phyloP scores from a whole-genome alignment of 169 alveolate genomes.

The Neospora caninum region DNA sequence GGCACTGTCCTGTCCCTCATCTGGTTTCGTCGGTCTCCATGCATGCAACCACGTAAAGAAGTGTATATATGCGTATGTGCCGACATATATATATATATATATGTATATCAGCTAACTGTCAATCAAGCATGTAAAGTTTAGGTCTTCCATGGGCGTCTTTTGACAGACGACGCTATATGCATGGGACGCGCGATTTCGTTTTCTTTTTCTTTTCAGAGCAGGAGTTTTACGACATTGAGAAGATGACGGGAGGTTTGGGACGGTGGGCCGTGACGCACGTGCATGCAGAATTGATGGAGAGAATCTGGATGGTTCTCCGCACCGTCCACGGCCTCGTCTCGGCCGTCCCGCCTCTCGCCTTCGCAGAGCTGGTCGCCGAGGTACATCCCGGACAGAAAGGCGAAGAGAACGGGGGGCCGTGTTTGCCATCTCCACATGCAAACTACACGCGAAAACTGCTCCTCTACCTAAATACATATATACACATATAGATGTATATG shows the following conservation, averaged over 20 bases:
- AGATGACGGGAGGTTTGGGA: constrained; percentile 43
- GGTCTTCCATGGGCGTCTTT: no score
- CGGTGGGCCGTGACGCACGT: constrained; percentile 50
- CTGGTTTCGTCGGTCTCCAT: background rate
- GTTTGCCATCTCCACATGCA: no score
- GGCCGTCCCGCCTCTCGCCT: constrained; percentile 46
- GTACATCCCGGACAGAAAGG: background rate
- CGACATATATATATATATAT: background rate
- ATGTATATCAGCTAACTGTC: background rate
- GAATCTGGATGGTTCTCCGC: constrained; percentile 43
- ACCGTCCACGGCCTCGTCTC: constrained; percentile 43
- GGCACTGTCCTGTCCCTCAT: background rate
- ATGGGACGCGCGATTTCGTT: no score
- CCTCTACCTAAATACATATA: background rate
- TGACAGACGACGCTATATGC: no score
- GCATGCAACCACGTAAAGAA: background rate
- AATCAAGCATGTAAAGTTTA: no score
- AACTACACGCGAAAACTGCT: no score
- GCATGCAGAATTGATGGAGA: constrained; percentile 47
- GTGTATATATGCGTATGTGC: background rate
- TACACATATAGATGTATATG: background rate
- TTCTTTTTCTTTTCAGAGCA: background rate
- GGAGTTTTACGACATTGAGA: background rate
- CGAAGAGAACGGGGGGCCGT: no score
- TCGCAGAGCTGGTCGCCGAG: constrained; percentile 30